Conservation (phyloP, 2,329 filamentous ascomycete genomes). For the Fusarium falciforme region DNA sequence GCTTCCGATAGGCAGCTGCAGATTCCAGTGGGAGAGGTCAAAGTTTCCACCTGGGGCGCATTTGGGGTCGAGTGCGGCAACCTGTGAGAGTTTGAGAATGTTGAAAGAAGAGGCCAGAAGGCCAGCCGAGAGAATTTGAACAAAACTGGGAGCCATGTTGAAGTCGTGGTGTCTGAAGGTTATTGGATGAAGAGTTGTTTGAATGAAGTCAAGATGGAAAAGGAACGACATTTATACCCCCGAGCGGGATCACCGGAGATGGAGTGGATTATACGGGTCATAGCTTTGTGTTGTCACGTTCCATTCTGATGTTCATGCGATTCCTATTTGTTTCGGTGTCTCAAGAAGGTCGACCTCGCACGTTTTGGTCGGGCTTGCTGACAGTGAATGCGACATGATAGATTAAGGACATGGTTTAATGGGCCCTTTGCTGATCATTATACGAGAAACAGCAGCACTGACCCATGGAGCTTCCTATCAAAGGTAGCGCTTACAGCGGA, state of each 20-base stretch:
- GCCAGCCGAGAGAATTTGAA: background rate
- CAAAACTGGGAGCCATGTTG: background rate
- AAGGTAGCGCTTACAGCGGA: background rate
- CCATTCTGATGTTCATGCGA: background rate
- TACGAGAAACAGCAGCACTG: background rate
- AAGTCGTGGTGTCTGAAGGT: background rate
- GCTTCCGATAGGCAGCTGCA: conserved; percentile 53
- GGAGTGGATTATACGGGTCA: background rate
- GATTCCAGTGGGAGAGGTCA: conserved; percentile 48
- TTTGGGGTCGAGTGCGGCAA: background rate
- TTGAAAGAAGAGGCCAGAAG: background rate
- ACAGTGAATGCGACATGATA: background rate
- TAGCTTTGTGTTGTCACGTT: background rate
- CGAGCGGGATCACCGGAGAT: background rate
- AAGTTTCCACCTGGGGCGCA: conserved; percentile 43
- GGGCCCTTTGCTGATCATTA: background rate
- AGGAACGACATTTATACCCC: background rate
- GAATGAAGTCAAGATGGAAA: background rate
- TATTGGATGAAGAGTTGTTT: background rate
- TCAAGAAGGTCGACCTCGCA: background rate
- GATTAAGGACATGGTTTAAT: background rate
- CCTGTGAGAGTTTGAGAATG: background rate
- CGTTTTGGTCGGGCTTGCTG: background rate
- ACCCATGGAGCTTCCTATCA: background rate
- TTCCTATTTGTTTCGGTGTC: background rate